Evolutionary conservation across 148 eudicot genomes (phyloP).

Genomic region (Bassia scoparia): DNA sequence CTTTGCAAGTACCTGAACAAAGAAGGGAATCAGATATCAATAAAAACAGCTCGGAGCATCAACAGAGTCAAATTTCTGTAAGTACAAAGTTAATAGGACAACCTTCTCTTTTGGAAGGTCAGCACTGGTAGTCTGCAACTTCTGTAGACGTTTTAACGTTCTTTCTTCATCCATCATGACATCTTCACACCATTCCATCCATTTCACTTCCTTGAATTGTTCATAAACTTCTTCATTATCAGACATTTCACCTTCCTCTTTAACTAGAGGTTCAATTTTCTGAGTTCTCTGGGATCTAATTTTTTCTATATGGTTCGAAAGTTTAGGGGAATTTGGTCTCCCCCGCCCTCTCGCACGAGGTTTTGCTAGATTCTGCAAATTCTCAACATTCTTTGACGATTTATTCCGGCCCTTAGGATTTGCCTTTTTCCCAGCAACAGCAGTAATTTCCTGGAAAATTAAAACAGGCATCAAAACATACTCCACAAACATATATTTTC

Average conservation of each 20-base stretch:
- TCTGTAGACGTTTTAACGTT: conserved; percentile 86
- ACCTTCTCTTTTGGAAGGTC: conserved; percentile 98
- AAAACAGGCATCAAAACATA: conserved; percentile 11
- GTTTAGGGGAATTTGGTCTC: conserved; percentile 46
- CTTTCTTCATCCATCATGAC: conserved; percentile 74
- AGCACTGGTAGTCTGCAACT: conserved; percentile 81
- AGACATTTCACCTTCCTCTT: conserved; percentile 99
- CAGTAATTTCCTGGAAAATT: conserved; percentile 63
- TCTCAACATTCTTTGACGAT: conserved; percentile 55
- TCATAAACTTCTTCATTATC: conserved; percentile 93
- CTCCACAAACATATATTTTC: too few species aligned
- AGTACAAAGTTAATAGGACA: background rate
- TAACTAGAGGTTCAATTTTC: conserved; percentile 69
- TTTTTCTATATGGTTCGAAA: conserved; percentile 33
- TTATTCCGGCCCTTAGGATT: conserved; percentile 59
- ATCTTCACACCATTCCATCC: conserved; percentile 99
- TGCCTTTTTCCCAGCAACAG: conserved; percentile 60
- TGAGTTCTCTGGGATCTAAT: conserved; percentile 48
- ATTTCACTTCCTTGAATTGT: conserved; percentile 99
- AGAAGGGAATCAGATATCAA: conserved; percentile 1
- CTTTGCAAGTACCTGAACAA: conserved; percentile 69
- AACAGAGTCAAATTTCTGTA: background rate
- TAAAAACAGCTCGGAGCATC: background rate
- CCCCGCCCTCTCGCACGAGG: conserved; percentile 55
- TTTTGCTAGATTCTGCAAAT: conserved; percentile 28